Evolutionary conservation across 2,329 filamentous ascomycete genomes (phyloP).

Genomic region (Stachybotrys chartarum): DNA sequence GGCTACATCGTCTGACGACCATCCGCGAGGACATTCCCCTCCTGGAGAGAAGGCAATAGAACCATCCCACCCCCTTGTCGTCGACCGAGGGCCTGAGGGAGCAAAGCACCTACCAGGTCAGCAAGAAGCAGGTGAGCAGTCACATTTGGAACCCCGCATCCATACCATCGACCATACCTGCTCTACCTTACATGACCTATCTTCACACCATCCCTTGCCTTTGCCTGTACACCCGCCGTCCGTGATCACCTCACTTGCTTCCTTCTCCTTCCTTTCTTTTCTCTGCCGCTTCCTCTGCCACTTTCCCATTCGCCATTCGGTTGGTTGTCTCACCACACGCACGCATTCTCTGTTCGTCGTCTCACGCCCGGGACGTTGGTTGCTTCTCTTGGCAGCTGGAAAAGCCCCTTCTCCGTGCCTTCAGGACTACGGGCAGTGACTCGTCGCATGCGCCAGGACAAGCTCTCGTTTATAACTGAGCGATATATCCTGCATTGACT

Average conservation of each 20-base stretch:
- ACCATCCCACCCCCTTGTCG: not conserved
- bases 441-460: too few relatives aligned
- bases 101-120: not conserved
- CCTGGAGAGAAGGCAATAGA: not conserved
- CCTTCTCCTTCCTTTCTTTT: not conserved
- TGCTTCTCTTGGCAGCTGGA: too few relatives aligned
- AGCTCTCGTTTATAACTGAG: too few relatives aligned
- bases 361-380: too few relatives aligned
- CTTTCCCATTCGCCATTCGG: not conserved
- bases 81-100: not conserved
- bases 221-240: not conserved
- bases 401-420: not conserved
- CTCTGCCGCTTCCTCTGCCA: not conserved
- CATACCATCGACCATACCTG: not conserved
- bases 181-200: not conserved
- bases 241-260: not conserved
- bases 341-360: too few relatives aligned
- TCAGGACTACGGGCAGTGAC: too few relatives aligned
- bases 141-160: not conserved
- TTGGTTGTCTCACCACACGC: not conserved
- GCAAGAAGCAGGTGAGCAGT: not conserved
- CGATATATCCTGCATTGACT: too few relatives aligned
- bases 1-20: not conserved
- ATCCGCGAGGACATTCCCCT: not conserved
- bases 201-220: not conserved